Evolutionary conservation across 2,329 filamentous ascomycete species (phyloP).

Genomic region (Aspergillus spinulosporus): DNA sequence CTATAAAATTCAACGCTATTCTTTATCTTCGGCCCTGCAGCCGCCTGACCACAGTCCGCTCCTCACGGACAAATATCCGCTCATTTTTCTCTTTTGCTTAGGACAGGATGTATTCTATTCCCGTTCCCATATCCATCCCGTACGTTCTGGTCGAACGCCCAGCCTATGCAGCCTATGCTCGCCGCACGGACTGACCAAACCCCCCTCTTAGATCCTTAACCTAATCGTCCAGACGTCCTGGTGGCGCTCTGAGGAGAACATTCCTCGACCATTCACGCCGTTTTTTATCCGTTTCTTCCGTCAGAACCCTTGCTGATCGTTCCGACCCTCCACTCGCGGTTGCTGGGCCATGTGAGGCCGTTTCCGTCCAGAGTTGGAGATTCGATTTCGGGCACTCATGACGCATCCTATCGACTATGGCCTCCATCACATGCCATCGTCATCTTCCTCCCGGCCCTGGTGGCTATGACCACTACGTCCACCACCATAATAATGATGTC

Average conservation of each 20-base stretch:
- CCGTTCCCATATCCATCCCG: background rate
- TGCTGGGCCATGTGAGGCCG: slow-evolving; percentile 21
- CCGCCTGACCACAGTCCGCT: slow-evolving; percentile 5
- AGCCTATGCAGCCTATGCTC: background rate
- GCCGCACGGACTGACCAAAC: slow-evolving; percentile 2
- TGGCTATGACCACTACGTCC: slow-evolving; percentile 14
- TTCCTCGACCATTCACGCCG: slow-evolving; percentile 4
- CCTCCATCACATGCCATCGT: slow-evolving; percentile 33
- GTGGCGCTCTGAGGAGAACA: slow-evolving; percentile 8
- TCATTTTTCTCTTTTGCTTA: background rate
- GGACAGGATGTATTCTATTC: background rate
- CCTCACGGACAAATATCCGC: slow-evolving; percentile 8
- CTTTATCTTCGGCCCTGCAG: background rate
- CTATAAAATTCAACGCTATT: background rate
- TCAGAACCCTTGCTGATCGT: slow-evolving; percentile 18
- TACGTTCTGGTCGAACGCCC: background rate
- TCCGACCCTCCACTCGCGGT: slow-evolving; percentile 13
- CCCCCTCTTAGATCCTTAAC: slow-evolving; percentile 25
- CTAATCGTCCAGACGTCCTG: slow-evolving; percentile 14
- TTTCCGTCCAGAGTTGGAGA: slow-evolving; percentile 9
- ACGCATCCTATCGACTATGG: slow-evolving; percentile 11
- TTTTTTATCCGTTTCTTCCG: slow-evolving; percentile 3
- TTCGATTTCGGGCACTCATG: slow-evolving; percentile 14
- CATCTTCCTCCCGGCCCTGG: slow-evolving; percentile 20
- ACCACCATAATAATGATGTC: slow-evolving; percentile 16